Conservation (phyloP, 371 early-diverging fungal species). For the Encephalitozoon hellem region DNA sequence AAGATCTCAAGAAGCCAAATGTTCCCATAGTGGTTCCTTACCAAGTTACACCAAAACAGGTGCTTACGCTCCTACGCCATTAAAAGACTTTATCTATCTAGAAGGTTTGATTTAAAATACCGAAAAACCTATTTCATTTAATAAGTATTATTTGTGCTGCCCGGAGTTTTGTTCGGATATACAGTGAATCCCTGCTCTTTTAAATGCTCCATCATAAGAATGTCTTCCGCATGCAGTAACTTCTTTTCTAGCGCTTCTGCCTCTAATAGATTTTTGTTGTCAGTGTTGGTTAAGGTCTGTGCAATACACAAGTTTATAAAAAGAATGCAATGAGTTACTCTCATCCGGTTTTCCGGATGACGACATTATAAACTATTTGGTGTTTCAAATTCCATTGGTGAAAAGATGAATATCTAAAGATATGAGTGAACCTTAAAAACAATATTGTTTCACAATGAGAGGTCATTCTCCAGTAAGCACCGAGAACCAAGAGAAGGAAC, state of each 20-base stretch:
- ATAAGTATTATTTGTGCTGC: background rate
- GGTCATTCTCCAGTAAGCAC: too few relatives aligned
- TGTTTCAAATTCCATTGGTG: background rate
- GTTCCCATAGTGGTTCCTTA: background rate
- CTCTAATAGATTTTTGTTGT: background rate
- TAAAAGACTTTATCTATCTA: background rate
- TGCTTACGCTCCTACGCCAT: background rate
- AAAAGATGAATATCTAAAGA: background rate
- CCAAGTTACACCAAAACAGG: background rate
- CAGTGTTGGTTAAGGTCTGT: background rate
- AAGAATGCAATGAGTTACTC: background rate
- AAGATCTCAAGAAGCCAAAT: background rate
- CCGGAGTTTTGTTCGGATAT: background rate
- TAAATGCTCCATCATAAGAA: conserved; percentile 5
- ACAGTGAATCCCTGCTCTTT: background rate
- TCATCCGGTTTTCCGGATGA: background rate
- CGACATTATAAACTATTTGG: background rate
- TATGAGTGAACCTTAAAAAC: background rate
- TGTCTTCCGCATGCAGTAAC: background rate
- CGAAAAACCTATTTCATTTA: background rate
- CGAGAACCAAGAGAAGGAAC: background rate
- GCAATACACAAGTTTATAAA: background rate
- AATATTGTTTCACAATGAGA: background rate
- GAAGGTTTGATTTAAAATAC: background rate
- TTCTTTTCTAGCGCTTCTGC: background rate